These are phyloP conservation scores for Lepidium africanum DNA, from an alignment of 345 rosid species.

Conservation along the genomic window DNA sequence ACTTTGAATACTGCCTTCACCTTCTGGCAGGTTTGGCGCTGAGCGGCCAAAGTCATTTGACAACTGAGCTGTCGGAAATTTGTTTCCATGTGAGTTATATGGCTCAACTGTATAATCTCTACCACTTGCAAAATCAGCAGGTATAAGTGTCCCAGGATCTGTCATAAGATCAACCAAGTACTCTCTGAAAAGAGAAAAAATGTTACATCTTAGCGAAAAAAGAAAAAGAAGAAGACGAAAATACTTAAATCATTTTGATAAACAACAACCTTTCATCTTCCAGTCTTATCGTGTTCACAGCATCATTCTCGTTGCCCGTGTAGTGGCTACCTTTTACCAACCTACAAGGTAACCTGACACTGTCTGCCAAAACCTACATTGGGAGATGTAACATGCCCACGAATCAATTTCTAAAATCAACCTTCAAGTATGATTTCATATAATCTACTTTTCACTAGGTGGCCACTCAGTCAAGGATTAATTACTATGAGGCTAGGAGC, in stretches of 20 bases:
- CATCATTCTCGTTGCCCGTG: slow-evolving; percentile 98
- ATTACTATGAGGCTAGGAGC: background rate
- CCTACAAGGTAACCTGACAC: slow-evolving; percentile 72
- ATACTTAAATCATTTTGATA: slow-evolving; percentile 15
- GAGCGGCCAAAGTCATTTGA: slow-evolving; percentile 40
- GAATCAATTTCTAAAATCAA: background rate
- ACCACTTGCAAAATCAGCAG: slow-evolving; percentile 62
- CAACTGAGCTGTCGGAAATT: slow-evolving; percentile 36
- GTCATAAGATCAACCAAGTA: slow-evolving; percentile 99
- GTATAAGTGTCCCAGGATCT: slow-evolving; percentile 98
- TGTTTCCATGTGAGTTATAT: slow-evolving; percentile 40
- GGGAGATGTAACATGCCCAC: slow-evolving; percentile 24
- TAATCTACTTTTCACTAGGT: background rate
- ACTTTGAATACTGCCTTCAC: slow-evolving; percentile 69
- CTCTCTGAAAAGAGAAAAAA: slow-evolving; percentile 55
- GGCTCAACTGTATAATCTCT: slow-evolving; percentile 19
- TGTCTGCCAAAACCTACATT: slow-evolving; percentile 86
- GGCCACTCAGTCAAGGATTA: background rate
- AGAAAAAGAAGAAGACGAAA: background rate
- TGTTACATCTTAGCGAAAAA: slow-evolving; percentile 17
- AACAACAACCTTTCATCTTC: slow-evolving; percentile 73
- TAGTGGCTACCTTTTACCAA: slow-evolving; percentile 97
- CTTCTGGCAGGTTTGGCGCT: slow-evolving; percentile 40
- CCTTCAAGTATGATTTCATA: background rate
- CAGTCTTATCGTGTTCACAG: slow-evolving; percentile 82